These are phyloP conservation scores for Angomonas ambiguus DNA, from an alignment of 208 protist genomes.

Conservation along the genomic window DNA sequence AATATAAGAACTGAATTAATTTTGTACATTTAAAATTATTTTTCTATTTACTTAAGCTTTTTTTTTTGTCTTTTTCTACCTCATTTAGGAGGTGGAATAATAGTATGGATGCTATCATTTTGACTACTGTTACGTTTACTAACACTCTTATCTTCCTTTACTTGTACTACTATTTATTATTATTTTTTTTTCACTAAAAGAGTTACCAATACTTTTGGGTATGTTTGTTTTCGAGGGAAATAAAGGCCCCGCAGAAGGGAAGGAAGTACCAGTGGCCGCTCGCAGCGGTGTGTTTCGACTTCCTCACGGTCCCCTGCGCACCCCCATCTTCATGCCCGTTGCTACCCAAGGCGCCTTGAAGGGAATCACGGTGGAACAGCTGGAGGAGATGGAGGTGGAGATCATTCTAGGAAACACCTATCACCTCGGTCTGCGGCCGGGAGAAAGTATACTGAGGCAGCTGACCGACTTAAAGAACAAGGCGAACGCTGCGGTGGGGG, in stretches of 20 bases:
- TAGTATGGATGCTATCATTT: neutral
- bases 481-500: neutral
- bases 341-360: slow-evolving; percentile 97
- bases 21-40: slow-evolving; percentile 7
- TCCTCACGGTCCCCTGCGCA: slow-evolving; percentile 85
- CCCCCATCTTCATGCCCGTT: slow-evolving; percentile 98
- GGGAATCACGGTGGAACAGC: slow-evolving; percentile 91
- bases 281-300: slow-evolving; percentile 85
- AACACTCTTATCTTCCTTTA: neutral
- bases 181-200: slow-evolving; percentile 15
- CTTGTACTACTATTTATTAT: neutral
- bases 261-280: slow-evolving; percentile 42
- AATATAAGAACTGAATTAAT: neutral
- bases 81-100: neutral
- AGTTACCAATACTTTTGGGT: neutral
- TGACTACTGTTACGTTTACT: neutral
- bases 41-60: neutral
- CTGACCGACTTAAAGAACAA: slow-evolving; percentile 68
- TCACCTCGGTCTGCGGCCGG: slow-evolving; percentile 95
- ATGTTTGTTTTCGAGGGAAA: slow-evolving; percentile 75
- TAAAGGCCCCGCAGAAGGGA: slow-evolving; percentile 27
- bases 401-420: slow-evolving; percentile 99
- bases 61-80: neutral
- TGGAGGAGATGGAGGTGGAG: slow-evolving; percentile 91
- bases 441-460: slow-evolving; percentile 76